Percentiles rank a stretch among this genome's conserved stretches.
Evolutionary conservation across 345 rosid species (phyloP).

Genomic region (Sonneratia alba): DNA sequence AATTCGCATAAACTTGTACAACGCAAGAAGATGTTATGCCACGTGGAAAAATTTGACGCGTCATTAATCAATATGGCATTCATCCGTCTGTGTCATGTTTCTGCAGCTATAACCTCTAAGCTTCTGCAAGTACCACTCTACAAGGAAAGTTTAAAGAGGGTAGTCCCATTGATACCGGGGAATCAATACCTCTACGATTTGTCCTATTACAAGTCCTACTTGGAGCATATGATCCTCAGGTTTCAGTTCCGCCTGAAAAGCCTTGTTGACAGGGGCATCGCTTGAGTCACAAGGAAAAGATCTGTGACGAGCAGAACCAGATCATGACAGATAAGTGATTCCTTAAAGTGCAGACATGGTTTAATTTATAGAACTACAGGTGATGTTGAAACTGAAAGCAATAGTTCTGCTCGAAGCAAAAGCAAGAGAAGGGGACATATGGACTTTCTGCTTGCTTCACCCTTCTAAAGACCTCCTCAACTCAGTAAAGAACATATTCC

Average conservation of each 20-base stretch:
- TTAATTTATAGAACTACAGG: not conserved
- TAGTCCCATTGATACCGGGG: no score
- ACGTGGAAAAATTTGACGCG: no score
- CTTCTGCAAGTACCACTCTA: not conserved
- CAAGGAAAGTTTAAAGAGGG: not conserved
- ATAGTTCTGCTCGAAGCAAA: slow-evolving; percentile 11
- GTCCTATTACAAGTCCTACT: no score
- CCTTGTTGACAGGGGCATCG: not conserved
- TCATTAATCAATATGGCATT: no score
- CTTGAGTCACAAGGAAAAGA: not conserved
- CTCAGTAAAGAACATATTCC: slow-evolving; percentile 41
- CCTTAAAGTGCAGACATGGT: not conserved
- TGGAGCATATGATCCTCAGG: not conserved
- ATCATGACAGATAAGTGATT: not conserved
- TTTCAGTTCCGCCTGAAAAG: not conserved
- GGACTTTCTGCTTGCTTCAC: no score
- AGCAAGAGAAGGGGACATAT: not conserved
- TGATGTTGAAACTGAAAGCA: slow-evolving; percentile 18
- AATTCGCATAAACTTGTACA: no score
- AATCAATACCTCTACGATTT: no score
- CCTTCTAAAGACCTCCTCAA: not conserved
- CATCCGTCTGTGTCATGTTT: no score
- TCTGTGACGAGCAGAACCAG: not conserved
- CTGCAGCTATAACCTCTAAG: not conserved
- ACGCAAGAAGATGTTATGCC: no score